Base-by-base conservation (phyloP, 495 filamentous ascomycete species). In the Antarctomyces pellizariae region DNA sequence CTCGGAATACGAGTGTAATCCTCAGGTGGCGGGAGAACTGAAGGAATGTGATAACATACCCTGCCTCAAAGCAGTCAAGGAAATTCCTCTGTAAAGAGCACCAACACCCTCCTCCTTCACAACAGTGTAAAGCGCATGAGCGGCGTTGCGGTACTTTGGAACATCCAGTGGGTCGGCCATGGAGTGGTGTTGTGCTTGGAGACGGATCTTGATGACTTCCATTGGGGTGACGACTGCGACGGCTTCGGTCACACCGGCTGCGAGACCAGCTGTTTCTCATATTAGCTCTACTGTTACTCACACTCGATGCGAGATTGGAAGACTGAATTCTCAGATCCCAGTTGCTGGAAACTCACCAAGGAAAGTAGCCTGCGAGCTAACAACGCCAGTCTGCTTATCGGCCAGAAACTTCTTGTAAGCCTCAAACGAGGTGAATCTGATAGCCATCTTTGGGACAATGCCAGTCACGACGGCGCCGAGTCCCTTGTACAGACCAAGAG, bases 401-500 rank as follows among this genome's bases (percentile, higher is more conserved):
- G 75, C 72, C 2, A 93, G 56, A 37, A 74, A 28, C 42, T 72
- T 64, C 62, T 93, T 99, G 49, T 93, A 99, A 37, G 64, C 66
- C 53, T 95, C 89, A 49, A 92, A 99, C 34, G 76, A 86, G 16
- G 89, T 92, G 55, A 99, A 99, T 10, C 86, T 78, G 41, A 95
- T 95, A 29, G 86, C 89, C 86, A 99, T 99, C 56, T 99, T 99
- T 8, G 86, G 86, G 18, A 99, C 71, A 50, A 99, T 99, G 32
- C 86, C 86, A 11, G 84, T 92, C 26, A 93, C 48, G 30, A 99
- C 86, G 26, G 86, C 86, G 17, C 86, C 86, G 7, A 99, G 61
- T 40, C 86, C 86, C 57, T 95, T 95, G 61, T 99, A 99, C 28
- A 99, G 54, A 29, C 71, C 86, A 18, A 99, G 46, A 1, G 82